Percentiles rank a stretch among this genome's conserved stretches.
Conservation (phyloP, 176 grass and related monocot species). For the Tillandsia leiboldiana region DNA sequence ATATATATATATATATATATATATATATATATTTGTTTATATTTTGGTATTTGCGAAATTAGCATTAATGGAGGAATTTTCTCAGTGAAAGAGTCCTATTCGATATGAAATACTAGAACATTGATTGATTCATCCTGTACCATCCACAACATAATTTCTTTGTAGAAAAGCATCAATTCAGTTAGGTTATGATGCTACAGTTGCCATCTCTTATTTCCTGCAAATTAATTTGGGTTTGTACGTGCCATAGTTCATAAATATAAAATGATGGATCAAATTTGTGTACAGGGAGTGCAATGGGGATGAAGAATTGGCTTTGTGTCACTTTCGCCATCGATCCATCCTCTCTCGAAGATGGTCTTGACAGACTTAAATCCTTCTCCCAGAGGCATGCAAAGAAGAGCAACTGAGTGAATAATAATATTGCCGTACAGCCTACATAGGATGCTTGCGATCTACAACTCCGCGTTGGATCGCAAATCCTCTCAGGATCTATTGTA, state of each 20-base stretch:
- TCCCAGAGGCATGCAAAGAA: constrained; percentile 44
- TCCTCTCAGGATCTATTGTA: neutral
- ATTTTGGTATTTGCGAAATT: no score
- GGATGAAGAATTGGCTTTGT: constrained; percentile 59
- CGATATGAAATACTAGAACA: no score
- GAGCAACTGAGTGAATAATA: constrained; percentile 1
- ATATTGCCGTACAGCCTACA: neutral
- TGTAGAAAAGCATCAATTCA: neutral
- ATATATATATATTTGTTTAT: no score
- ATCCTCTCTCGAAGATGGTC: constrained; percentile 38
- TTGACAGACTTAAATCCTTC: constrained; percentile 59
- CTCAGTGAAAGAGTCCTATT: neutral
- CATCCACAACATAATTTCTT: neutral
- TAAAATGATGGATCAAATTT: no score
- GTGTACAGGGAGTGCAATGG: constrained; percentile 36
- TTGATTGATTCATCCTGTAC: no score
- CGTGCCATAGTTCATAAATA: no score
- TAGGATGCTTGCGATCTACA: neutral
- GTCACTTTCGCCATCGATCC: constrained; percentile 48
- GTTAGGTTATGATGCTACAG: no score
- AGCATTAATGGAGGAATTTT: no score
- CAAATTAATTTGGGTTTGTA: no score
- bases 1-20: no score
- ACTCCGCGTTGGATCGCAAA: neutral
- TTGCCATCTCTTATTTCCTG: neutral